Evolutionary conservation across 805 yeast species (phyloP), one percentile per base, ranked within the genome.

Genomic region (Myxozyma mucilagina): DNA sequence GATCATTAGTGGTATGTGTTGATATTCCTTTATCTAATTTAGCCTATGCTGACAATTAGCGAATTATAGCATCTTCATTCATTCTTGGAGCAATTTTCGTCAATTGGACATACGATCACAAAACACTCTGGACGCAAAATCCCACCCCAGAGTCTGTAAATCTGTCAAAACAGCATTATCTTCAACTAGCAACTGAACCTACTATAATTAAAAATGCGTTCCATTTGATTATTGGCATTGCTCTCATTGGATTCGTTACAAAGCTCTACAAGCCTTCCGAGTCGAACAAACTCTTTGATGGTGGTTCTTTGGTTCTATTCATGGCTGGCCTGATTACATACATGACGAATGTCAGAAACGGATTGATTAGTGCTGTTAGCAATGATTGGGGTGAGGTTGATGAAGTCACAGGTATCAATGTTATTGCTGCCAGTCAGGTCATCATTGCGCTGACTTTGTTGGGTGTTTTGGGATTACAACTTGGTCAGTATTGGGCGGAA

Each of bases 371-470:
- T 59, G 83, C 90, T 57, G 68, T 84, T 32, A 74, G 81, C 60
- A 92, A 91, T 47, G 79, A 84, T 62, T 93, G 98, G 98, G 98
- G 97, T 67, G 98, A 93, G 54, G 96, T 94, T 53, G 89, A 89
- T 70, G 84, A 82, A 72, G 80, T 80, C 63, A 89, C 96, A 24
- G 98, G 98, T 35, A 76, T 93, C 70, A 90, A 89, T 66, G 97
- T 94, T 43, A 83, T 94, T 70, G 97, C 94, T 44, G 97, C 98
- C 4, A 86, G 94, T 34, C 87, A 87, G 75, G 81, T 87, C 42
- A 86, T 93, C 79, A 79, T 89, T 67, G 83, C 88, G 8, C 73
- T 90, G 56, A 79, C 88, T 16, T 77, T 92, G 55, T 71, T 84
- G 24, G 97, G 97, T 66, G 88, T 91, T n/a, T 75, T 91, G 47